Evolutionary conservation across 2,329 filamentous ascomycete species (phyloP).

Genomic region (Epichloe gansuensis): DNA sequence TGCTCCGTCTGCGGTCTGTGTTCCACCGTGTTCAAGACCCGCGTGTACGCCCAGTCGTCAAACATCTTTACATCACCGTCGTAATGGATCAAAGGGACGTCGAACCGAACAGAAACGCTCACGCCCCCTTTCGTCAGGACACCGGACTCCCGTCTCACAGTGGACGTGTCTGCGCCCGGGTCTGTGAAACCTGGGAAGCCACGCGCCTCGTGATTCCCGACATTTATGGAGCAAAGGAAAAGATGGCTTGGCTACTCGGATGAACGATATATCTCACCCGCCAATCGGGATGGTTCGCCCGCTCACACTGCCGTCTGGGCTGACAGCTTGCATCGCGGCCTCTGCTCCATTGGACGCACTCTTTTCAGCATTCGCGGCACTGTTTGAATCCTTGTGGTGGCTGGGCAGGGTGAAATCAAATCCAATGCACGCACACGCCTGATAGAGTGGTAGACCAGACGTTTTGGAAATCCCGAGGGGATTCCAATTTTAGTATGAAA

Average conservation of each 20-base stretch:
- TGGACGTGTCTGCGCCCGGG: background rate
- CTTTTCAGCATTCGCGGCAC: slow-evolving; percentile 2
- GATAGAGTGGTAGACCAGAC: too few relatives aligned
- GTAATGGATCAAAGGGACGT: slow-evolving; percentile 7
- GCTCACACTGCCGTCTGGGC: slow-evolving; percentile 1
- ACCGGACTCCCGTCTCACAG: background rate
- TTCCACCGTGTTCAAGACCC: background rate
- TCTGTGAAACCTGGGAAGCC: slow-evolving; percentile 1
- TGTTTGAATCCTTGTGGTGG: background rate
- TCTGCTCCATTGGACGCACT: background rate
- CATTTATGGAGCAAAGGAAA: slow-evolving; percentile 5
- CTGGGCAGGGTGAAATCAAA: background rate
- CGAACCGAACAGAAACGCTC: slow-evolving; percentile 1
- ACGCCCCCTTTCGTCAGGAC: background rate
- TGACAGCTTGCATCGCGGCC: background rate
- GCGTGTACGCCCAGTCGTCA: slow-evolving; percentile 4
- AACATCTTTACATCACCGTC: slow-evolving; percentile 8
- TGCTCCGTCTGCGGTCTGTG: slow-evolving; percentile 1
- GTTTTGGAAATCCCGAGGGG: too few relatives aligned
- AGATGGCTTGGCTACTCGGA: slow-evolving; percentile 4
- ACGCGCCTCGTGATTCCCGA: slow-evolving; percentile 4
- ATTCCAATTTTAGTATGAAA: background rate
- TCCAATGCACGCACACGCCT: too few relatives aligned
- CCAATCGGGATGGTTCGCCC: slow-evolving; percentile 11
- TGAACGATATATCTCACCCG: slow-evolving; percentile 6